Conservation (phyloP, 768 basidiomycete species). For the Russula vinacea region DNA sequence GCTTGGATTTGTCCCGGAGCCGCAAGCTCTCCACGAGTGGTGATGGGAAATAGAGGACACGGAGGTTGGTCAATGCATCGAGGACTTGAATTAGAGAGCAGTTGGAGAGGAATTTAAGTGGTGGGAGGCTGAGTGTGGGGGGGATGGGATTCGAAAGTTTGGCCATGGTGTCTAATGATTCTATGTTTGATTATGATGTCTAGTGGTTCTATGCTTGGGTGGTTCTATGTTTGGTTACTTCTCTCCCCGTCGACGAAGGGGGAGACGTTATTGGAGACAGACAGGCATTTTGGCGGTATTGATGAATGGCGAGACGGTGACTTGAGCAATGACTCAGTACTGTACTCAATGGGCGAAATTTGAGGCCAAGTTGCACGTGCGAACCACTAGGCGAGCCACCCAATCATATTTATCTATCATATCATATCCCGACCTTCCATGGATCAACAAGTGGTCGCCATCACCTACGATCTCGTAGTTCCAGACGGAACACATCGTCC, state of each 20-base stretch:
- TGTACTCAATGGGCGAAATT: too few relatives aligned
- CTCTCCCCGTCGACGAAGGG: conserved; percentile 3
- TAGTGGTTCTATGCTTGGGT: not conserved
- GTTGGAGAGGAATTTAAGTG: conserved; percentile 45
- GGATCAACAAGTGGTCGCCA: conserved; percentile 35
- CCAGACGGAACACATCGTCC: conserved; percentile 36
- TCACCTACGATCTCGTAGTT: conserved; percentile 46
- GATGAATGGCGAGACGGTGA: not conserved
- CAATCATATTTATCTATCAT: not conserved
- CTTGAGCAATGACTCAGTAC: too few relatives aligned
- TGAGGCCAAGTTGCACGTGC: not conserved
- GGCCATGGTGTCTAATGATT: conserved; percentile 15
- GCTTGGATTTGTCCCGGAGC: not conserved
- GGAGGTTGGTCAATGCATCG: conserved; percentile 45
- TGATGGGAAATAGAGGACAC: conserved; percentile 51
- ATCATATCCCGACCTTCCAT: not conserved
- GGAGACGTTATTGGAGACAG: conserved; percentile 3
- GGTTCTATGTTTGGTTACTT: conserved; percentile 8
- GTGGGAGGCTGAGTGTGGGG: conserved; percentile 56
- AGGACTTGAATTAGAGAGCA: conserved; percentile 41
- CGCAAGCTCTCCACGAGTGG: conserved; percentile 34
- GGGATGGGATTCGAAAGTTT: conserved; percentile 31
- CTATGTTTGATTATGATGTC: conserved; percentile 15
- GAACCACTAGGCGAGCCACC: not conserved
- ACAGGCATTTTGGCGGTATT: conserved; percentile 22